Percentiles rank a stretch among this genome's conserved stretches.
Evolutionary conservation across 2,329 filamentous ascomycete genomes (phyloP).

Genomic region (Colletotrichum ledebouriae): DNA sequence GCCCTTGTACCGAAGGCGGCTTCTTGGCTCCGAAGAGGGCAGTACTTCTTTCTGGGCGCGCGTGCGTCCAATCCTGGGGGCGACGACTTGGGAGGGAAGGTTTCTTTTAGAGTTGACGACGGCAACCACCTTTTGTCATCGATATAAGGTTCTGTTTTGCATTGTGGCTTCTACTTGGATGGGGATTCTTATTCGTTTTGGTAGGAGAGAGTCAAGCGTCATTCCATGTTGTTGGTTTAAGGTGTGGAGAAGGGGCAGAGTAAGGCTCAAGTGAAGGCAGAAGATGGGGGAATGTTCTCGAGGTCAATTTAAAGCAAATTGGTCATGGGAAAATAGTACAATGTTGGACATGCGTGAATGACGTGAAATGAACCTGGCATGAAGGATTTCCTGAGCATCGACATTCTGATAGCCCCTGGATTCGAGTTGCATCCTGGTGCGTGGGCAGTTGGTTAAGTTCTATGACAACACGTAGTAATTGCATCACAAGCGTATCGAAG

Average conservation of each 20-base stretch:
- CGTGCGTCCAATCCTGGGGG: conserved; percentile 4
- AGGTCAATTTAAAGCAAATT: conserved; percentile 27
- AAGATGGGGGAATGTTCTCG: neutral
- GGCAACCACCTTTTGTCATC: conserved; percentile 16
- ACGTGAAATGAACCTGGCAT: conserved; percentile 14
- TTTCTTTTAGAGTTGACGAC: conserved; percentile 23
- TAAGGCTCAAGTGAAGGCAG: neutral
- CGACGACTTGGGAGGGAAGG: conserved; percentile 22
- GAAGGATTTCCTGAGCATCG: conserved; percentile 7
- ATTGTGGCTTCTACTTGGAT: conserved; percentile 38
- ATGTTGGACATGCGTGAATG: neutral
- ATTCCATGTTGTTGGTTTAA: neutral
- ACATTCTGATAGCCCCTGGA: conserved; percentile 15
- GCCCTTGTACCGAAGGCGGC: conserved; percentile 17
- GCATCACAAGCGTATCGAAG: conserved; percentile 24
- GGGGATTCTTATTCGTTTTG: conserved; percentile 19
- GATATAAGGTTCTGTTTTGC: conserved; percentile 32
- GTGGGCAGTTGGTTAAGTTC: conserved; percentile 21
- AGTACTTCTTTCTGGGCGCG: neutral
- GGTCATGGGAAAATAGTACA: conserved; percentile 4
- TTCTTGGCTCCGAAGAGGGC: conserved; percentile 10
- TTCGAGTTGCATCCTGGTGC: conserved; percentile 21
- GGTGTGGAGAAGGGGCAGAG: neutral
- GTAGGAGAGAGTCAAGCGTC: conserved; percentile 20
- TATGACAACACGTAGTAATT: conserved; percentile 21